These are phyloP conservation scores for Sclerotinia sclerotiorum DNA, from an alignment of 2,329 filamentous ascomycete species.

Conservation along the genomic window DNA sequence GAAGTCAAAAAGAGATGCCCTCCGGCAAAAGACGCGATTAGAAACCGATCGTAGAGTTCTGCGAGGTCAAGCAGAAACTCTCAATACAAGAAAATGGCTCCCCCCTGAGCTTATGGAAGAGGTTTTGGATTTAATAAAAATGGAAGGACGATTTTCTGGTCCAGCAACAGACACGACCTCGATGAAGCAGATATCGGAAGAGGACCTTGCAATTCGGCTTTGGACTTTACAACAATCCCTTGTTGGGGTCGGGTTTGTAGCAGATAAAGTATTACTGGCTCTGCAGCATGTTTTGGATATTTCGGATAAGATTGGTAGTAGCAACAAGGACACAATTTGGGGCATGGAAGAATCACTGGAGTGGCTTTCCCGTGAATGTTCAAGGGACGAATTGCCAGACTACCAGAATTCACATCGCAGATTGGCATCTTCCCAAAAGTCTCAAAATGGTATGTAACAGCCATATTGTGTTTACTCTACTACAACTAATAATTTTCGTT, in stretches of 20 bases:
- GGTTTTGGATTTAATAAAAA: constrained; percentile 70
- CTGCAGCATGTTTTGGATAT: constrained; percentile 67
- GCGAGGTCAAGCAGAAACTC: constrained; percentile 70
- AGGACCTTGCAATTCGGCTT: constrained; percentile 74
- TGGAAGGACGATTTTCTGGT: constrained; percentile 58
- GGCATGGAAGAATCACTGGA: constrained; percentile 85
- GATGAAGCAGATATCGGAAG: constrained; percentile 62
- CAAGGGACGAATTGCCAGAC: constrained; percentile 65
- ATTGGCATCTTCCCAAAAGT: constrained; percentile 31
- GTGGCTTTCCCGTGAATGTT: constrained; percentile 81
- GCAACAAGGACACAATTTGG: constrained; percentile 69
- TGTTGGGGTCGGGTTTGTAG: constrained; percentile 65
- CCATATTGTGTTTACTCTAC: background rate
- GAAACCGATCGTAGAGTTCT: constrained; percentile 85
- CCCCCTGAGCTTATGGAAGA: constrained; percentile 74
- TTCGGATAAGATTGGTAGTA: constrained; percentile 58
- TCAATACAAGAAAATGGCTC: constrained; percentile 77
- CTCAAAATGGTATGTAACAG: constrained; percentile 36
- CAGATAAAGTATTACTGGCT: constrained; percentile 60
- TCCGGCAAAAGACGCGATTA: constrained; percentile 72
- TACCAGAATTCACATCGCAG: constrained; percentile 57
- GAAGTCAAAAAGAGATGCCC: constrained; percentile 76
- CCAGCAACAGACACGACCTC: constrained; percentile 39
- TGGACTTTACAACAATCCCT: constrained; percentile 84
- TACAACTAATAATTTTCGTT: constrained; percentile 18